Base-by-base conservation (phyloP, 192 early-diverging fungal species). In the Allomyces macrogynus region DNA sequence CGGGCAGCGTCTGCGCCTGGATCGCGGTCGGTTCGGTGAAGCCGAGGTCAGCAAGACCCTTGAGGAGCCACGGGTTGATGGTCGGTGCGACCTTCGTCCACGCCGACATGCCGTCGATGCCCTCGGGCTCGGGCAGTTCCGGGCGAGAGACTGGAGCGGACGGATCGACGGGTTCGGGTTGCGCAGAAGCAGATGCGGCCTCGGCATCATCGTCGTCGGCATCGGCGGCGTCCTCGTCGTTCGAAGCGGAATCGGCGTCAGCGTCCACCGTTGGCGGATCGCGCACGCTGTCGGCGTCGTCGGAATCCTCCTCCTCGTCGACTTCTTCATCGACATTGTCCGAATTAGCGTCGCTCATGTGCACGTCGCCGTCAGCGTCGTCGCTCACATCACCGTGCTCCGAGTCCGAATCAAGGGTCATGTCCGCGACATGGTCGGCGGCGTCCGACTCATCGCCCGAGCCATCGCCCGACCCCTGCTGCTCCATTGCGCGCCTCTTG, bases 21-120 rank as follows among this genome's bases (percentile, higher is more conserved):
- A 98, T 98, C 24, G 85, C 85, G 0, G 92, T 95, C 1, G 95
- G 95, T 23, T 73, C 67, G 8, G 71, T 64, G 65, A 95, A 97
- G 24, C 84, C 77, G 7, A 85, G 78, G 24, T 85, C 78, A 62
- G 77, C 77, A 40, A 97, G 78, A 0, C 78, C 90, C 40, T 86
- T 75, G 26, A 84, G 71, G 32, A 95, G 73, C 14, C 67, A 40
- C 4, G 77, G 61, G 12, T 78, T 71, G 7, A 95, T 66, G 16
- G 20, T 57, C 16, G 49, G 49, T 0, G 79, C 78, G 44, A 87
- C 80, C 1, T 65, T 62, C 24, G 75, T 67, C 94, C 94, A 97
- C 3, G 80, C 82, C 23, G 89, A 81, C 18, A 83, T 75, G 67
- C 87, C 81, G 24, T 86, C 76, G 5, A 57, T 60, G 67, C 66